Percentiles rank a stretch among this genome's conserved stretches.
Conservation (phyloP, 140 eudicot species). For the Senecio squalidus region DNA sequence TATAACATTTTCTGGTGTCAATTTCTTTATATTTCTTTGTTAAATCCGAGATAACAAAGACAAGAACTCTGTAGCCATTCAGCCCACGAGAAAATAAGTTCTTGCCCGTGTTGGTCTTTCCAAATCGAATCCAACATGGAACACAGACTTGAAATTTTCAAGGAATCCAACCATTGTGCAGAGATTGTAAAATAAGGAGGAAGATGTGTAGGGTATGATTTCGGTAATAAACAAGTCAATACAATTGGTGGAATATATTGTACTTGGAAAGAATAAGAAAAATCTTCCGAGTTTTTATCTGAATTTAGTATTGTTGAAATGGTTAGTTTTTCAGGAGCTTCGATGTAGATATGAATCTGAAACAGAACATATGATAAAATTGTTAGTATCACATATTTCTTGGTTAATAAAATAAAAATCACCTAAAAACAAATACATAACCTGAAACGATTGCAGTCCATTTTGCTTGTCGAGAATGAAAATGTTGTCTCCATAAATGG, state of each 20-base stretch:
- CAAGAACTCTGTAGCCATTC: conserved; percentile 69
- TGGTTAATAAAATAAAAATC: neutral
- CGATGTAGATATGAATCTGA: conserved; percentile 65
- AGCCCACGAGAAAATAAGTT: conserved; percentile 80
- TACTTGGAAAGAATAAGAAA: conserved; percentile 60
- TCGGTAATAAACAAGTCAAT: conserved; percentile 74
- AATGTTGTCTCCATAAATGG: conserved; percentile 69
- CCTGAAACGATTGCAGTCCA: conserved; percentile 70
- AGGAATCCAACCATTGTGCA: too few relatives aligned
- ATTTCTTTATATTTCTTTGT: conserved; percentile 45
- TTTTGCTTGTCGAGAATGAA: conserved; percentile 46
- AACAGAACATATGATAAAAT: conserved; percentile 1
- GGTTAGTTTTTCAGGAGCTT: conserved; percentile 39
- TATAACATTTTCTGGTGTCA: too few relatives aligned
- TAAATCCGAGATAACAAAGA: conserved; percentile 55
- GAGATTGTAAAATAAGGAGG: conserved; percentile 75
- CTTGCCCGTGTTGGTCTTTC: too few relatives aligned
- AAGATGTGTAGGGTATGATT: conserved; percentile 75
- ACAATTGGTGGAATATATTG: conserved; percentile 65
- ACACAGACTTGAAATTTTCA: too few relatives aligned
- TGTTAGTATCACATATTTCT: neutral
- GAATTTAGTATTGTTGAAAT: conserved; percentile 44
- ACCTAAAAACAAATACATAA: conserved; percentile 5
- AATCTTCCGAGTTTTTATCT: conserved; percentile 27
- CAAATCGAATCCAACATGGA: too few relatives aligned